Percentiles rank a stretch among this genome's conserved stretches.
phyloP scores from a whole-genome alignment of 148 eudicot genomes.

The Rhododendron vialii region DNA sequence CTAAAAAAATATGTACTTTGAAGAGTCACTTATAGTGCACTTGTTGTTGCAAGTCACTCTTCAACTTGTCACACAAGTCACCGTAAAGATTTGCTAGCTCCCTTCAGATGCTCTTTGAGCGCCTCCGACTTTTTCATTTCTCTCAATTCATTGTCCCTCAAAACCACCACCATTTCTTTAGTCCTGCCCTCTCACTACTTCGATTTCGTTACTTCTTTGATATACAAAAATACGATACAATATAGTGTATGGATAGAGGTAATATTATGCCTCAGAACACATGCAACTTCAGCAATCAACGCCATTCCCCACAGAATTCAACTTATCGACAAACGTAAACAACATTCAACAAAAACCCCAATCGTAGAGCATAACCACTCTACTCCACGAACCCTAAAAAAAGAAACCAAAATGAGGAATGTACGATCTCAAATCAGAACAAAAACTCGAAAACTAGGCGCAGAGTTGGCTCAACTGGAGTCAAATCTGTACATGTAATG shows the following conservation, averaged over 20 bases:
- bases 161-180: not conserved
- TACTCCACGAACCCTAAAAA: not conserved
- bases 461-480: not conserved
- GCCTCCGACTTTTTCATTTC: not conserved
- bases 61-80: no score
- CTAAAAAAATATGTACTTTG: no score
- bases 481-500: not conserved
- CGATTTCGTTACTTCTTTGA: not conserved
- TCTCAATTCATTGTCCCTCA: not conserved
- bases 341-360: not conserved
- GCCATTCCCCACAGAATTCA: not conserved
- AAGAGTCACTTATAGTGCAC: not conserved
- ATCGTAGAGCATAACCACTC: not conserved
- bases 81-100: not conserved
- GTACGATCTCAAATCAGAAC: not conserved
- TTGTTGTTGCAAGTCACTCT: not conserved
- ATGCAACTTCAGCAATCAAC: not conserved
- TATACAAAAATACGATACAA: not conserved
- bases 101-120: not conserved
- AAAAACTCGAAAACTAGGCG: not conserved
- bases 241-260: not conserved
- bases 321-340: not conserved
- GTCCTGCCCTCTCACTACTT: not conserved
- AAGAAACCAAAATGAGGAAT: not conserved
- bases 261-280: not conserved